phyloP scores from a whole-genome alignment of 1,284 basidiomycete genomes.

The Lentinula novae-zelandiae region DNA sequence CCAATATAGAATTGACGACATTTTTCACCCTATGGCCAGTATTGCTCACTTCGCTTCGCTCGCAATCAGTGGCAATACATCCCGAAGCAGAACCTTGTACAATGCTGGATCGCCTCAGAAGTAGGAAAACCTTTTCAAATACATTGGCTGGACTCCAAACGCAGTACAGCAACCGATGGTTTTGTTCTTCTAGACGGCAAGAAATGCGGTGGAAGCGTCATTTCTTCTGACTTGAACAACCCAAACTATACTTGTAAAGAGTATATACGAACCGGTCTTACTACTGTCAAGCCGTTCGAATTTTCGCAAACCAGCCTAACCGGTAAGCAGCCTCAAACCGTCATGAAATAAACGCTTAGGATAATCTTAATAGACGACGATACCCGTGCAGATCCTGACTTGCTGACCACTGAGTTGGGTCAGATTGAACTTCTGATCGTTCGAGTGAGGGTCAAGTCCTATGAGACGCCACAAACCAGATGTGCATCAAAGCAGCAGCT shows the following conservation, averaged over 20 bases:
- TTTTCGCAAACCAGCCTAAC: conserved; percentile 1
- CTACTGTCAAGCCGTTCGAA: conserved; percentile 1
- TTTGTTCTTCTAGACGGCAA: conserved; percentile 9
- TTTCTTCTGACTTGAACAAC: conserved; percentile 5
- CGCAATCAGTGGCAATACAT: neutral
- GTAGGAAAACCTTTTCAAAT: neutral
- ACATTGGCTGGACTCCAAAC: conserved; percentile 6
- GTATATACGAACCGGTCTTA: neutral
- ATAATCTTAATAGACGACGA: too few species aligned
- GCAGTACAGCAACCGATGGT: conserved; percentile 10
- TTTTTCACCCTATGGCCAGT: too few species aligned
- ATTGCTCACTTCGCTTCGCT: too few species aligned
- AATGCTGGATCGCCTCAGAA: neutral
- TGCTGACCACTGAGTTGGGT: too few species aligned
- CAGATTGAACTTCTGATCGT: neutral
- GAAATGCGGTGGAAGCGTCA: neutral
- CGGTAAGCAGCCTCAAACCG: neutral
- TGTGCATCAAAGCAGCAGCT: neutral
- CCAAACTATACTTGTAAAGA: conserved; percentile 3
- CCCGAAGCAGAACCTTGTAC: neutral
- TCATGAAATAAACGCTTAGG: too few species aligned
- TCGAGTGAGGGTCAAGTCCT: neutral
- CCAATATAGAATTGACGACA: too few species aligned
- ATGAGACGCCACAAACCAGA: neutral
- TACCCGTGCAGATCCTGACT: too few species aligned